Percentiles rank a stretch among this genome's conserved stretches.
Conservation (phyloP, 1,284 basidiomycete genomes). For the Pseudozyma flocculosa region DNA sequence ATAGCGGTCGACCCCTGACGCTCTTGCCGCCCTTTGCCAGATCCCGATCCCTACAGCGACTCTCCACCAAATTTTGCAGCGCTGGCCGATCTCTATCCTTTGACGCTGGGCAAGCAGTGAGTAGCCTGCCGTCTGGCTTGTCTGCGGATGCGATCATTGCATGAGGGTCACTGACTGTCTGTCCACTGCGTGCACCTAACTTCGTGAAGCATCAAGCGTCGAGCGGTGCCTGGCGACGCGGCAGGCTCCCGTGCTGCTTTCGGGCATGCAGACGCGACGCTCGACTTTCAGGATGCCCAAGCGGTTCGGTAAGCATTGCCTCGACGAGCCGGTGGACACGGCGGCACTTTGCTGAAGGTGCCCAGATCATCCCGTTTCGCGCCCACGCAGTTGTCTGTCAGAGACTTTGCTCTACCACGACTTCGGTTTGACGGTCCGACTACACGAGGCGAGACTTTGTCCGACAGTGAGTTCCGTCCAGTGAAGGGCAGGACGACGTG, state of each 20-base stretch:
- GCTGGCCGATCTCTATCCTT: slow-evolving; percentile 13
- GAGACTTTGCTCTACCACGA: slow-evolving; percentile 23
- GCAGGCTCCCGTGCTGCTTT: no score
- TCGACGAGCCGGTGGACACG: not conserved
- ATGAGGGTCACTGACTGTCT: no score
- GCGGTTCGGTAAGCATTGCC: slow-evolving; percentile 10
- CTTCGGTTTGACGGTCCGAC: slow-evolving; percentile 11
- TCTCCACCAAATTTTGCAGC: slow-evolving; percentile 14
- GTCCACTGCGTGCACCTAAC: no score
- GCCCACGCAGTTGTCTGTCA: slow-evolving; percentile 10
- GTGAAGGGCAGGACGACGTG: no score
- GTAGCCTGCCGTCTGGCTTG: not conserved
- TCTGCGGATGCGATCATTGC: not conserved
- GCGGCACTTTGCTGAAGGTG: no score
- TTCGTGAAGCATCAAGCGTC: no score
- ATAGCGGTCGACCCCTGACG: no score
- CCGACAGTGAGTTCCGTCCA: slow-evolving; percentile 12
- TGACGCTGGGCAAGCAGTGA: slow-evolving; percentile 14
- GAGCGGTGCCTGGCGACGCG: no score
- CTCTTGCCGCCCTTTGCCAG: not conserved
- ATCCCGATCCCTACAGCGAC: not conserved
- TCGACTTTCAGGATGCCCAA: slow-evolving; percentile 25
- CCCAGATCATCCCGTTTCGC: no score
- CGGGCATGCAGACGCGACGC: slow-evolving; percentile 24
- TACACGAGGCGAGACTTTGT: slow-evolving; percentile 17